A percentile compares a stretch with the other conserved stretches of the same genome.
Evolutionary conservation across 2,329 filamentous ascomycete genomes (phyloP).

Genomic region (Xylariaceae sp.): DNA sequence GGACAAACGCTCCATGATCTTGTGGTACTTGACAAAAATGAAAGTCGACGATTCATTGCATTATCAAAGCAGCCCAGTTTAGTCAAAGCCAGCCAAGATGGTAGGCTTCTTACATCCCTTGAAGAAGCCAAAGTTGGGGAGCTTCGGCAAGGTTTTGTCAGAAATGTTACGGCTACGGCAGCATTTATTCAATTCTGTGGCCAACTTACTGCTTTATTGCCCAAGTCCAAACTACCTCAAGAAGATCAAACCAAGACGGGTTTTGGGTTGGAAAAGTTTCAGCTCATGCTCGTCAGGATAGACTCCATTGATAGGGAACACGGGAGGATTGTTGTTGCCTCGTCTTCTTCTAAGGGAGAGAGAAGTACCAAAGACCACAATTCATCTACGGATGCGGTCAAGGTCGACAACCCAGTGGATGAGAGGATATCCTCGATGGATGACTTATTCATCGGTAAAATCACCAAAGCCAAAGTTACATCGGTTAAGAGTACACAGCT

Average conservation of each 20-base stretch:
- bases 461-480: conserved; percentile 76
- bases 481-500: conserved; percentile 89
- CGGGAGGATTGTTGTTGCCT: conserved; percentile 64
- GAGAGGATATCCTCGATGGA: conserved; percentile 63
- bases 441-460: conserved; percentile 73
- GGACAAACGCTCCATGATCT: conserved; percentile 82
- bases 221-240: conserved; percentile 75
- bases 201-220: conserved; percentile 75
- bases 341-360: conserved; percentile 49
- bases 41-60: conserved; percentile 72
- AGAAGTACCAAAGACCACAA: conserved; percentile 41
- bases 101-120: conserved; percentile 71
- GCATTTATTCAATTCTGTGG: conserved; percentile 89
- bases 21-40: conserved; percentile 84
- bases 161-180: conserved; percentile 79
- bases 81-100: conserved; percentile 71
- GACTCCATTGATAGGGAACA: conserved; percentile 71
- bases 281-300: conserved; percentile 75
- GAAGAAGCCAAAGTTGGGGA: conserved; percentile 72
- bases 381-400: conserved; percentile 39
- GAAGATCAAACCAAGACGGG: conserved; percentile 68
- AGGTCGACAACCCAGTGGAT: conserved; percentile 61
- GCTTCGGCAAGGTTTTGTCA: conserved; percentile 76
- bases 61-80: conserved; percentile 84
- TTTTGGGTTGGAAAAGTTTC: conserved; percentile 78